Evolutionary conservation across 495 filamentous ascomycete genomes (phyloP), one percentile per base, ranked within the genome.

Genomic region (Podospora conica): DNA sequence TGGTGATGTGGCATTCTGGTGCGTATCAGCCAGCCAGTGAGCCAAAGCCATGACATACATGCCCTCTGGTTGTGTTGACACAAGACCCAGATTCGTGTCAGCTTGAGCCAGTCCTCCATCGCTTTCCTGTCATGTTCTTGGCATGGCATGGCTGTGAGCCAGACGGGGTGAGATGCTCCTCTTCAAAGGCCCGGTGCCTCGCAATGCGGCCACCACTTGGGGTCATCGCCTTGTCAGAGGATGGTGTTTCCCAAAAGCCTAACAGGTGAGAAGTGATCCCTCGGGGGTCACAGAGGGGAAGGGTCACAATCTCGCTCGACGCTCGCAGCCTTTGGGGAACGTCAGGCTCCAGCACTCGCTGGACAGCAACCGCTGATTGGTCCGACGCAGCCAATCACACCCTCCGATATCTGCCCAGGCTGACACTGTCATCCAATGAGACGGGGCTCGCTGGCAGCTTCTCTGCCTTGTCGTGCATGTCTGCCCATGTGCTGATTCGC

Each of bases 381-480:
- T 11, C 9, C 65, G 68, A 48, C 15, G 6, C 40, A 58, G 60
- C 74, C 73, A 75, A 74, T 75, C 65, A 72, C 33, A 60, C 31
- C 11, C 65, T 66, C 69, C 70, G 68, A 48, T 55, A 67, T 59
- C 67, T 74, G 73, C 73, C 73, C 71, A 75, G 71, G 73, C 69
- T 73, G 67, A 64, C 23, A 15, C 53, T 58, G 40, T 29, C 59
- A 69, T 61, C 72, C 73, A 74, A 74, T 73, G 70, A 58, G 64
- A 68, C 40, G 33, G 60, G 31, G 53, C 11, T 20, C 18, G 54
- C 20, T 55, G 70, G 70, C 65, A 53, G 62, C 54, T 57, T 73
- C 54, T 31, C 60, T 69, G 70, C 69, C 69, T 75, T 58, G 69
- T 65, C 67, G 53, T 74, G 71, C 66, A 66, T 68, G 65, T 28